Base-by-base conservation (phyloP, 495 filamentous ascomycete species). In the Penicillium simplicissimum region DNA sequence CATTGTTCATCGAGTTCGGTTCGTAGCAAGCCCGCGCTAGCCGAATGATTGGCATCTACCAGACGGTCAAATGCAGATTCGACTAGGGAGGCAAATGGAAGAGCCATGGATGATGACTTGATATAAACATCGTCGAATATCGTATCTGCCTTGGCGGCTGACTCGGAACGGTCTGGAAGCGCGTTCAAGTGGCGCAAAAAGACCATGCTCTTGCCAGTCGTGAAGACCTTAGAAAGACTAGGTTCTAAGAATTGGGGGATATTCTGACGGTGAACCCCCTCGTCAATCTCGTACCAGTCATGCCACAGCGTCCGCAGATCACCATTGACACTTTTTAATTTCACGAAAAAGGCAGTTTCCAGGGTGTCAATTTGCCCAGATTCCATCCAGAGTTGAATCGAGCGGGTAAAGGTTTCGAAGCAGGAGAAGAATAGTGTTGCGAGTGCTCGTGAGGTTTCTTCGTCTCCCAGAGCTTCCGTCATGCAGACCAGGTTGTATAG, bases 311-410 rank as follows among this genome's bases (percentile, higher is more conserved):
- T 84, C 17, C 81, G 77, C 13, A 86, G 70, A 31, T 92, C 86
- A 37, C 84, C 81, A 42, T 86, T 79, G 4, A 79, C 78, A 11
- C 79, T 70, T 13, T 78, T 76, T 52, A 88, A 81, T 0, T 75
- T 75, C n/a, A 97, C 81, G 65, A 97, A 96, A 68, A 96, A 93
- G 0, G 82, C 80, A 33, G 82, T 78, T 62, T 92, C 85, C 1
- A 77, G 76, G 3, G 79, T 64, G n/a, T 81, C 77, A 13, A 96
- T 74, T 55, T 87, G 83, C 2, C 94, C 94, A 42, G 82, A 82
- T 65, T 92, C 87, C 88, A 96, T 95, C 95, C 95, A 98, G 3
- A 78, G 72, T 31, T 87, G 82, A 31, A 97, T 86, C 0, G 92
- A 91, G 13, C 84, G 85, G 31, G 94, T 81, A 70, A 97, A 97